Evolutionary conservation across 1,284 basidiomycete genomes (phyloP), one percentile per base, ranked within the genome.

Genomic region (Microbotryum silenes-acaulis): DNA sequence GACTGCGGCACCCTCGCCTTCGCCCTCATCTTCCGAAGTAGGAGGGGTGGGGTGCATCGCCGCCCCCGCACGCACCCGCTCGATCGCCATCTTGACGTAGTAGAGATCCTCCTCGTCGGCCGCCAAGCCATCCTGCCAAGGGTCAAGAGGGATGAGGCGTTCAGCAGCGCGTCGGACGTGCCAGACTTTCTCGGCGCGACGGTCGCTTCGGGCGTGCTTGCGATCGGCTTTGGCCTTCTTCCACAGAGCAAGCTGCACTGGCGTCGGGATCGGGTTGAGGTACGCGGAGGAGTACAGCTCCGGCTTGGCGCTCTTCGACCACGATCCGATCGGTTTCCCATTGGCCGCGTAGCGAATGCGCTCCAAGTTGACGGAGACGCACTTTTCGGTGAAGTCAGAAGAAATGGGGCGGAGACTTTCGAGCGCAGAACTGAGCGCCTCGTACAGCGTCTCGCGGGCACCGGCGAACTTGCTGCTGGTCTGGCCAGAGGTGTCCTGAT

Each of bases 71-170:
- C 63, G 64, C 6, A 75, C 64, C 23, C 77, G 76, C 58, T 79
- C 76, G 12, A 83, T 74, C 0, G 83, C 86, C 54, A 92, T 80
- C 64, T 85, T 85, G 56, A 88, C 80, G 76, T 85, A 94, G 77
- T 87, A 96, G 33, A 89, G 75, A 72, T 98, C 94, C 74, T 98
- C 94, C 68, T 92, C 92, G 74, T 97, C 91, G 47, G 85, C 82
- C 60, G 87, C 87, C 8, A 93, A 71, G 9, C 78, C 79, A 4
- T 72, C 69, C 16, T 78, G 77, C 54, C 83, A 78, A 0, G 82
- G 82, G 74, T 89, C 83, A 16, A 79, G 80, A 14, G 81, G 79
- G 9, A 78, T 42, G 71, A 64, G 54, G 21, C 45, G 31, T 33
- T 44, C 50, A 33, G 3, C 67, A 3, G 49, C 49, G 3, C 54